Evolutionary conservation across 129 eudicot genomes (phyloP), one percentile per base, ranked within the genome.

Genomic region (Helichrysum umbraculigerum): DNA sequence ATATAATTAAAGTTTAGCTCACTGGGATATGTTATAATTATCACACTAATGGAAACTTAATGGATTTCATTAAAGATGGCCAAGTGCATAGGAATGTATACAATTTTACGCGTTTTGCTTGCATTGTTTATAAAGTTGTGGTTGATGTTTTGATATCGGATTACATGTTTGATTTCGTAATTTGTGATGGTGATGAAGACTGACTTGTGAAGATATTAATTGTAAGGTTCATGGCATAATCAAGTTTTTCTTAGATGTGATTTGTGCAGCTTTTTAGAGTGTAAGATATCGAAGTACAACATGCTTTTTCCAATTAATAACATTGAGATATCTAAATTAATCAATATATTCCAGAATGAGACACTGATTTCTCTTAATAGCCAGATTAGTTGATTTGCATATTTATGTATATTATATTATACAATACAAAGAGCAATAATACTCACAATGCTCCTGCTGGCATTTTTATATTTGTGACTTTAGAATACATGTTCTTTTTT

Each of bases 351-450:
- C 29, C 39, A 21, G 33, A 65, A 33, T 22, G 54, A 52, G 56
- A 76, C 44, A 64, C 7, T 25, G 7, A 63, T 34, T 66, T 52
- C 65, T 66, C 8, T 68, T 50, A 50, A 21, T 33, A 66, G 64
- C 54, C 20, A 51, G n/a, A 76, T 52, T 32, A 21, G 33, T 62
- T 11, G 62, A 56, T 76, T 21, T 52, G 66, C 80, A 66, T 34
- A 76, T 50, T 21, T 14, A 22, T 51, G 67, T 30, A 44, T 25
- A 0, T 25, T 1, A 25, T 25, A 0, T 42, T 33, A 28, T 69
- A 37, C 58, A 25, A 28, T 69, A 37, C 58, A 25, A 68, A 78
- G 22, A 16, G 19, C 57, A 19, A 44, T n/a, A 30, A 47, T 39
- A 57, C 33, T 6, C 57, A 68, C 61, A 17, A 30, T 20, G 17